Percentiles rank a stretch among this genome's conserved stretches.
Evolutionary conservation across 805 yeast species (phyloP).

Genomic region (Pichia nanzhaoensis): DNA sequence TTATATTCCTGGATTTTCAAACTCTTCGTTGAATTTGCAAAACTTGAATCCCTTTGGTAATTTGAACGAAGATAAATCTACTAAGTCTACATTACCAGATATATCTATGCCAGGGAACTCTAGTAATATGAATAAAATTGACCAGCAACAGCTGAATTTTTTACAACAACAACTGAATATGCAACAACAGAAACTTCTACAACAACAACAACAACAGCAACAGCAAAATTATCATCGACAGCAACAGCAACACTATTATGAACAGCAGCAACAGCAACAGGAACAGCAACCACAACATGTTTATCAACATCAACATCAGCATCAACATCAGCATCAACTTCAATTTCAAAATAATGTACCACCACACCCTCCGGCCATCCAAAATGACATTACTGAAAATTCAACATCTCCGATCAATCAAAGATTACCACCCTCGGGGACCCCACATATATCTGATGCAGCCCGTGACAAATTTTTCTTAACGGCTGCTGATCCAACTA

Average conservation of each 20-base stretch:
- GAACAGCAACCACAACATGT: conserved; percentile 5
- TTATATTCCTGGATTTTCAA: conserved; percentile 3
- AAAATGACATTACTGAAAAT: too few species aligned
- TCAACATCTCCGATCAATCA: background rate
- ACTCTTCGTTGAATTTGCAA: background rate
- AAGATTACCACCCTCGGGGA: background rate
- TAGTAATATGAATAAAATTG: conserved; percentile 1
- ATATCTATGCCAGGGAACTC: conserved; percentile 13
- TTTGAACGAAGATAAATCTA: background rate
- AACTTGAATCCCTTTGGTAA: background rate
- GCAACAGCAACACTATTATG: conserved; percentile 3
- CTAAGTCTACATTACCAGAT: conserved; percentile 11
- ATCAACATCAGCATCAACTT: conserved; percentile 3
- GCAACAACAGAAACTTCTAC: conserved; percentile 4
- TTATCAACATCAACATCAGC: conserved; percentile 3
- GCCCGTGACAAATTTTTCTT: conserved; percentile 90
- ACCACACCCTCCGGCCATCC: background rate
- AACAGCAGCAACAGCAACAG: conserved; percentile 6
- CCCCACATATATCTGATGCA: conserved; percentile 50
- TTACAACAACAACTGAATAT: conserved; percentile 10
- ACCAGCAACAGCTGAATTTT: conserved; percentile 10
- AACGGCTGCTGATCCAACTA: conserved; percentile 96
- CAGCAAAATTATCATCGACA: conserved; percentile 4
- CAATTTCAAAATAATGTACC: background rate
- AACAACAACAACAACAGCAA: conserved; percentile 9